Conservation (phyloP, 768 basidiomycete genomes). For the Tricholoma matsutake region DNA sequence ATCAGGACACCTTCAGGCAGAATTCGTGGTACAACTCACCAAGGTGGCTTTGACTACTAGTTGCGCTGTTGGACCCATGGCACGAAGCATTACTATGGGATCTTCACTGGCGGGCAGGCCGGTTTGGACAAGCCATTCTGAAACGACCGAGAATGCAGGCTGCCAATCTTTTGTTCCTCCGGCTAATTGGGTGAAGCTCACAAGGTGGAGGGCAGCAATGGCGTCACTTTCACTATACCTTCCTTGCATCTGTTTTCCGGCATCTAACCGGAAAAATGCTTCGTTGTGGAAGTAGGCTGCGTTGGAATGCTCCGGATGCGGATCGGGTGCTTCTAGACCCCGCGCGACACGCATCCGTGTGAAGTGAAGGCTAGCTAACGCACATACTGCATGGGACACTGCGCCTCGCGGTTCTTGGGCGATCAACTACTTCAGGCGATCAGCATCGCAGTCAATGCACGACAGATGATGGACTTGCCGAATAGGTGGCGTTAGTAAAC, state of each 20-base stretch:
- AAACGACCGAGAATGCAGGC: slow-evolving; percentile 62
- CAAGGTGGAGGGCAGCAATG: slow-evolving; percentile 73
- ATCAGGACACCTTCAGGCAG: slow-evolving; percentile 1
- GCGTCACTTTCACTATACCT: slow-evolving; percentile 66
- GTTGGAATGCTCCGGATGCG: slow-evolving; percentile 52
- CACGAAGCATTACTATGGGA: slow-evolving; percentile 54
- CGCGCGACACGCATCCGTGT: slow-evolving; percentile 58
- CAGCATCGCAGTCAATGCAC: slow-evolving; percentile 5
- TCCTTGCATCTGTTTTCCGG: slow-evolving; percentile 50
- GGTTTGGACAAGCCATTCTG: slow-evolving; percentile 73
- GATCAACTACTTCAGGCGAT: slow-evolving; percentile 40
- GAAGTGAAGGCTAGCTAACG: slow-evolving; percentile 70
- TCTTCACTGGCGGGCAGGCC: slow-evolving; percentile 63
- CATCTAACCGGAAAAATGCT: slow-evolving; percentile 59
- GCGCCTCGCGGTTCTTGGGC: slow-evolving; percentile 66
- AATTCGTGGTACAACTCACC: slow-evolving; percentile 44
- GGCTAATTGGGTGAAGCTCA: slow-evolving; percentile 69
- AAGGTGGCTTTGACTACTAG: slow-evolving; percentile 68
- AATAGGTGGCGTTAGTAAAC: slow-evolving; percentile 62
- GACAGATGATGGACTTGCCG: slow-evolving; percentile 42
- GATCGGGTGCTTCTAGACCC: slow-evolving; percentile 54
- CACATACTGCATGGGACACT: slow-evolving; percentile 70
- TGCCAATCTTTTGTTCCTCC: slow-evolving; percentile 72
- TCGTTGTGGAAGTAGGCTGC: slow-evolving; percentile 66
- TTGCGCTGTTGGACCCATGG: slow-evolving; percentile 51